Base-by-base conservation (phyloP, 306 rosid genomes). In the Hippophae gyantsensis region DNA sequence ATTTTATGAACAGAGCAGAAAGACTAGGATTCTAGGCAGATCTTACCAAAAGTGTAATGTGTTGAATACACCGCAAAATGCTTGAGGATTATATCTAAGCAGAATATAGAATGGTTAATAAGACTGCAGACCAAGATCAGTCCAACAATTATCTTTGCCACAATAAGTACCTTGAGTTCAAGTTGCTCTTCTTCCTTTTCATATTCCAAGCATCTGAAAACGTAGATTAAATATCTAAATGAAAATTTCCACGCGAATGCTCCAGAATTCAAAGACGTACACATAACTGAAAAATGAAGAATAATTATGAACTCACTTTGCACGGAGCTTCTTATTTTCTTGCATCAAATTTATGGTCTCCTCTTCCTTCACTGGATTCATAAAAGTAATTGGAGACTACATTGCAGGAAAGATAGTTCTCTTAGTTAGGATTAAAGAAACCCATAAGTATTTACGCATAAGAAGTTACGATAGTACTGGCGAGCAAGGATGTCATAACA, bases 201-300 rank as follows among this genome's bases (percentile, higher is more conserved):
- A 57, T 63, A 78, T 68, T 83, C 85, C 68, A 64, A 60, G 52
- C 82, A 88, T 62, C 99, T 92, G 84, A 64, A 67, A 57, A 78
- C 9, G 49, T 32, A 48, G 54, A 38, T 56, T 43, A 47, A 54
- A 56, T 13, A 6, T 18, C 10, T 47, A 45, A 52, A 62, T 47
- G 58, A 72, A 52, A 25, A 27, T 48, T 13, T 42, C 9, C 47
- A 45, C 23, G 23, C 23, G 23, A 18, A 18, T 13, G 1, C 2
- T 45, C 48, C 8, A 7, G 2, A 45, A 46, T 49, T 49, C 53
- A 49, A 13, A 13, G 38, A 9, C 14, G 5, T 9, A 49, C 0
- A 26, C 27, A 53, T 41, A 25, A 27, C 57, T 32, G 38, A 32
- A 32, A 2, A 32, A 32, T 32, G 38, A 2, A 32, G 38, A 54